Evolutionary conservation across 2,329 filamentous ascomycete species (phyloP).

Genomic region (Pseudogymnoascus sp.): DNA sequence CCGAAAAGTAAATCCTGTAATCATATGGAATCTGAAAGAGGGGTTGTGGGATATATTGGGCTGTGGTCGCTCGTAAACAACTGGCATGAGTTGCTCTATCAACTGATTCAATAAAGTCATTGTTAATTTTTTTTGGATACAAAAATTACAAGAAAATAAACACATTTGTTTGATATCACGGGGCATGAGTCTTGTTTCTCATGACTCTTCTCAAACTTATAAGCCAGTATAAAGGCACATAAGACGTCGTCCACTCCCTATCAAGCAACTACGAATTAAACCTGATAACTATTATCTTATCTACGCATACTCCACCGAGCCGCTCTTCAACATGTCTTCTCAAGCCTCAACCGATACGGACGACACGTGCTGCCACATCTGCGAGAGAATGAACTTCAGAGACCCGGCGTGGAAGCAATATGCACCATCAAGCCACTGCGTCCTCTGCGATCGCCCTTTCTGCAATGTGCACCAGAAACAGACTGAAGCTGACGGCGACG

Average conservation of each 20-base stretch:
- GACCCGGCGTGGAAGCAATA: neutral
- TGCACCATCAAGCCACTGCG: slow-evolving; percentile 2
- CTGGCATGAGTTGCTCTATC: neutral
- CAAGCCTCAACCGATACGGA: neutral
- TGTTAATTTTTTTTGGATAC: neutral
- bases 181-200: neutral
- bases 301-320: neutral
- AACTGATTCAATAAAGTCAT: neutral
- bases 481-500: neutral
- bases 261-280: neutral
- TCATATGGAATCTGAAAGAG: slow-evolving; percentile 6
- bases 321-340: neutral
- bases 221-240: slow-evolving; percentile 5
- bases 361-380: slow-evolving; percentile 6
- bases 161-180: neutral
- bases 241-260: neutral
- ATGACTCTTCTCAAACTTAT: neutral
- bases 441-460: neutral
- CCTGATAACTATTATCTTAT: neutral
- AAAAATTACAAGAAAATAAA: neutral
- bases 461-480: neutral
- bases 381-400: slow-evolving; percentile 1
- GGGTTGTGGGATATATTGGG: slow-evolving; percentile 6
- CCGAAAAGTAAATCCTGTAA: neutral
- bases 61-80: neutral